Conservation (phyloP, 768 basidiomycete genomes). For the Pulveroboletus sp. region DNA sequence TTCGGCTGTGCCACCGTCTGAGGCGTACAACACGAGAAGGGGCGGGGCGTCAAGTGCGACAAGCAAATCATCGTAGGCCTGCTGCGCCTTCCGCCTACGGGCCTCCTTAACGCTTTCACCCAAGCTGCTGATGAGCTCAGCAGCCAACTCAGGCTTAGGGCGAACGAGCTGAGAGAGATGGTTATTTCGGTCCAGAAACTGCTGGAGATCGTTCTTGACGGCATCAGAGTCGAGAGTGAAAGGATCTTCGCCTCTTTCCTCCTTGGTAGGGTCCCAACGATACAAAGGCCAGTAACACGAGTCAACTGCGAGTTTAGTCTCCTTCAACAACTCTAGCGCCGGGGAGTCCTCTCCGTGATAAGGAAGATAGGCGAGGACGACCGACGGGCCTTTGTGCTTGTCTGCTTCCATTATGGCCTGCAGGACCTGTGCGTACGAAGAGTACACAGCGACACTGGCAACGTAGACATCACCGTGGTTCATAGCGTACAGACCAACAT, state of each 20-base stretch:
- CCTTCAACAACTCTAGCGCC: constrained; percentile 89
- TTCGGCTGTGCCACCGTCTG: constrained; percentile 91
- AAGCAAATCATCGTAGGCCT: constrained; percentile 80
- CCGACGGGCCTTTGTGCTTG: constrained; percentile 79
- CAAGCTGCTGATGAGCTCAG: constrained; percentile 76
- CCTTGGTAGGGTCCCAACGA: constrained; percentile 92
- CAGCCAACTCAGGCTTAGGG: constrained; percentile 72
- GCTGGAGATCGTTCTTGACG: constrained; percentile 87
- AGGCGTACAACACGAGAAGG: constrained; percentile 85
- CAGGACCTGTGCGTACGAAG: constrained; percentile 90
- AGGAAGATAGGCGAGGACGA: constrained; percentile 94
- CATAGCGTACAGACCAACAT: constrained; percentile 97
- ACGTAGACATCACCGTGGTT: constrained; percentile 97
- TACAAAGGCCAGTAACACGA: constrained; percentile 98
- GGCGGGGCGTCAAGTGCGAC: constrained; percentile 85
- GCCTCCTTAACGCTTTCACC: constrained; percentile 84
- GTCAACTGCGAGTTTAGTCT: constrained; percentile 95
- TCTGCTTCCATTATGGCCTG: constrained; percentile 92
- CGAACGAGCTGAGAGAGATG: constrained; percentile 91
- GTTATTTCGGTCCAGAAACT: constrained; percentile 95
- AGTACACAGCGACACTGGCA: constrained; percentile 92
- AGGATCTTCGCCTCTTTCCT: constrained; percentile 66
- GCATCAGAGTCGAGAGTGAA: constrained; percentile 92
- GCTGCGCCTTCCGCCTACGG: constrained; percentile 73
- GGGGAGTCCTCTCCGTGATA: constrained; percentile 71